These are phyloP conservation scores for Psophocarpus tetragonolobus DNA, from an alignment of 306 rosid species.

Conservation along the genomic window DNA sequence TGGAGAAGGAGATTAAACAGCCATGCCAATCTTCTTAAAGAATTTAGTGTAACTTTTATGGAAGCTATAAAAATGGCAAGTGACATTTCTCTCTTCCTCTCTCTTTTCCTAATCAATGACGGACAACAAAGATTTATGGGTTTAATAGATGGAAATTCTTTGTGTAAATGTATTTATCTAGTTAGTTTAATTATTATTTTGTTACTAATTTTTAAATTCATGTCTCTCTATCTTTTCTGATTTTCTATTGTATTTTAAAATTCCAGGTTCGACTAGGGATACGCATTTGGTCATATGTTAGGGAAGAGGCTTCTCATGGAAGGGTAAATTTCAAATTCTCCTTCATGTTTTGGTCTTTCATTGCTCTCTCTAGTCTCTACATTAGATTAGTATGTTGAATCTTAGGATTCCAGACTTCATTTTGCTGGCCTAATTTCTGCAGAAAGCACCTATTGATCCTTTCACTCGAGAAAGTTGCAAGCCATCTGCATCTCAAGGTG, in stretches of 20 bases:
- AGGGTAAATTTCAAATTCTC: slow-evolving; percentile 66
- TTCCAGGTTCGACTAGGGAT: slow-evolving; percentile 82
- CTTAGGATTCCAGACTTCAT: slow-evolving; percentile 32
- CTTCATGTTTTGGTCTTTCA: slow-evolving; percentile 3
- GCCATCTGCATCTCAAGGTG: slow-evolving; percentile 99
- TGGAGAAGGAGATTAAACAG: slow-evolving; percentile 96
- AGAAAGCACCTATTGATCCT: slow-evolving; percentile 99
- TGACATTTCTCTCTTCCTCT: slow-evolving; percentile 25
- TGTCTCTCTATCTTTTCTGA: slow-evolving; percentile 23
- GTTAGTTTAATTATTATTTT: background rate
- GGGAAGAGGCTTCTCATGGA: slow-evolving; percentile 99
- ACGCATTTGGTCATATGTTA: slow-evolving; percentile 95
- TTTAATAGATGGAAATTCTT: slow-evolving; percentile 22
- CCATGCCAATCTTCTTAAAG: slow-evolving; percentile 92
- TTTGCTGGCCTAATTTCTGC: slow-evolving; percentile 41
- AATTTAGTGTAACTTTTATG: slow-evolving; percentile 85
- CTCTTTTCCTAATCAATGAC: background rate
- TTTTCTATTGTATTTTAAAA: slow-evolving; percentile 19
- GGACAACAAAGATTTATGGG: slow-evolving; percentile 9
- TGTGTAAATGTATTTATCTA: slow-evolving; percentile 1
- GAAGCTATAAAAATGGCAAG: slow-evolving; percentile 97
- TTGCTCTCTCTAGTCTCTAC: background rate
- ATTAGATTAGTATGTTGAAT: slow-evolving; percentile 28
- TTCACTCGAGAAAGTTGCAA: slow-evolving; percentile 92
- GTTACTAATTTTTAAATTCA: background rate